Conservation (phyloP, 2,329 filamentous ascomycete species). For the Acarospora socialis region DNA sequence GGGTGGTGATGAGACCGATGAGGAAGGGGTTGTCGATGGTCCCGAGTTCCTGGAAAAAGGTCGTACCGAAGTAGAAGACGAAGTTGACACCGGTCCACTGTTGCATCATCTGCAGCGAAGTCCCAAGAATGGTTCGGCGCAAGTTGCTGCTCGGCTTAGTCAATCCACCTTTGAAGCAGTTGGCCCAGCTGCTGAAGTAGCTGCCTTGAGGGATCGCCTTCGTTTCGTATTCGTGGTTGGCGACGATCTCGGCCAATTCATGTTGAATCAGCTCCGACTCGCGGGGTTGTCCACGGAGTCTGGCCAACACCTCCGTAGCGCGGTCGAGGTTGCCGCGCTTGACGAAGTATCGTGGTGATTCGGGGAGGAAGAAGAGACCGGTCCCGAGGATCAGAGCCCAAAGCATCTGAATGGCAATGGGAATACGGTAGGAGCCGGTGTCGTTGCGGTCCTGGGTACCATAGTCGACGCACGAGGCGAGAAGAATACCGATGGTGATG, state of each 20-base stretch:
- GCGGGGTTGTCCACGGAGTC: conserved; percentile 31
- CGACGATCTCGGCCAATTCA: conserved; percentile 37
- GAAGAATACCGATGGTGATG: conserved; percentile 54
- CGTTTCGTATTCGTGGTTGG: conserved; percentile 37
- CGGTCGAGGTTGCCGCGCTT: conserved; percentile 15
- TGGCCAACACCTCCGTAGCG: conserved; percentile 12
- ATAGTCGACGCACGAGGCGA: conserved; percentile 53
- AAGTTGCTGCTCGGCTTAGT: conserved; percentile 30
- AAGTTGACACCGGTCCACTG: conserved; percentile 45
- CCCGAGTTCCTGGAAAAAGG: conserved; percentile 36
- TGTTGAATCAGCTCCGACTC: conserved; percentile 33
- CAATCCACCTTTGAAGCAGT: conserved; percentile 36
- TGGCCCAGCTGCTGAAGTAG: conserved; percentile 29
- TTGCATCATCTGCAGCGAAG: conserved; percentile 55
- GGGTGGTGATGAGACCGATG: conserved; percentile 37
- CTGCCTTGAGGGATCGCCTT: conserved; percentile 23
- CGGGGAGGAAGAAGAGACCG: conserved; percentile 18
- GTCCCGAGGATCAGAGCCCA: conserved; percentile 17
- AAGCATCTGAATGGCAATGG: conserved; percentile 40
- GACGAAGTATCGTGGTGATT: conserved; percentile 19
- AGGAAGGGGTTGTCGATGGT: conserved; percentile 35
- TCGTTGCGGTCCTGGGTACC: conserved; percentile 40
- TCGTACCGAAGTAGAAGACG: conserved; percentile 34
- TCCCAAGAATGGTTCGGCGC: conserved; percentile 49
- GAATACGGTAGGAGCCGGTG: conserved; percentile 48